Base-by-base conservation (phyloP, 2,329 filamentous ascomycete genomes). In the Elsinoe fawcettii region DNA sequence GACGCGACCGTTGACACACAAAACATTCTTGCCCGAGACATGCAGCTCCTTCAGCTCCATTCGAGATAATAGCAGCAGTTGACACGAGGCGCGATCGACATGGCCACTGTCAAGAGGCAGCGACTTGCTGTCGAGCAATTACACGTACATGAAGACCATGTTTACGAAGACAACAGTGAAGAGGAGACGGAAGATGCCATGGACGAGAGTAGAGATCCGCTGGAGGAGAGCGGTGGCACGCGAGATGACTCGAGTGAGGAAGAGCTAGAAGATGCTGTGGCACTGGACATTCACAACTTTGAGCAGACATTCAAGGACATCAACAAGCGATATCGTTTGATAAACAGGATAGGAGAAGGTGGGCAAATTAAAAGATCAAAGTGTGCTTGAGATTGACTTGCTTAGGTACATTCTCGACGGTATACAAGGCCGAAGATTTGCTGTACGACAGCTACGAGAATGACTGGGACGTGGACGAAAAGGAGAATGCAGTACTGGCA, bases 321-420 rank as follows among this genome's bases (percentile, higher is more conserved):
- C 70, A 86, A 82, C 63, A 80, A 88, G 65, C 84, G 86, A 58
- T 99, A 92, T 73, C 85, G 91, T 55, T 75, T 99, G 56, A 93
- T 99, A 69, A 96, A 96, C 73, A 86, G 92, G 61, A 99, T 99
- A 67, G 93, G 93, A 67, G 93, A 99, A 81, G 93, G 90, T 91
- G 73, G 58, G 64, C 60, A 8, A 23, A 9, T 3, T 37, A 12
- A n/a, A 12, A 37, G 9, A 12, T 7, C 34, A n/a, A n/a, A 37
- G 34, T 37, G 11, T 12, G 9, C 34, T n/a, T 12, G 34, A n/a
- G 14, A 16, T 49, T 56, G 18, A 57, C 25, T 22, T 20, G 6
- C 34, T 7, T 63, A 96, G 90, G 93, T 58, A 99, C 93, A 1
- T 99, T 99, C 70, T 97, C 93, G 0, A 97, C 93, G 1, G 93